Evolutionary conservation across 441 rosid genomes (phyloP), one percentile per base, ranked within the genome.

Genomic region (Capsella rubella): DNA sequence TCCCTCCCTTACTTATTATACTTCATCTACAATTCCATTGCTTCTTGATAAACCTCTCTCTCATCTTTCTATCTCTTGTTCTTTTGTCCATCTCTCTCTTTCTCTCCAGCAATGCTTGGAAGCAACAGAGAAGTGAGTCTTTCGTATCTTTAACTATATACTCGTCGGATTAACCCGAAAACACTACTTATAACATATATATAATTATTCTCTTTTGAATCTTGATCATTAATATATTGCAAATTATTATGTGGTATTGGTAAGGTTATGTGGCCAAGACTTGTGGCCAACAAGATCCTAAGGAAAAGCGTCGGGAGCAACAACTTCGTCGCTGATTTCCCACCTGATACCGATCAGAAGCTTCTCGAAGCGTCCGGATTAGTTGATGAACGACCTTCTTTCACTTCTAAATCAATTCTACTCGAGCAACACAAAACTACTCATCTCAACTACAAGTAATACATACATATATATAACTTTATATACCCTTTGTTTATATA

Each of bases 201-300:
- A 21, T 21, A 21, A 2, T 21, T 21, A 15, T 27, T 58, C 72
- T 40, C 8, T 42, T 21, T 21, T 21, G 25, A 21, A 21, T 21
- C 45, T 49, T n/a, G 37, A 37, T 50, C 54, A 31, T 29, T 74
- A 14, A 28, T 58, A 16, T 28, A 67, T 34, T 25, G 32, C 62
- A 29, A 12, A 67, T 14, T 8, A 28, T 3, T 58, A 2, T 61
- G 21, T 40, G 61, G 6, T 61, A 25, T 49, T 49, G 67, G 52
- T 71, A 71, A 86, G 90, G 86, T 89, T 67, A 92, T 92, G 95
- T 92, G 98, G 99, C 93, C 95, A 40, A 87, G 87, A 82, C 79
- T 90, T 70, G 85, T 95, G 27, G 96, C 86, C 10, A 92, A 78
- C 84, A 92, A 90, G 84, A 43, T 89, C 79, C 79, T 95, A 37